phyloP scores from a whole-genome alignment of 2,329 filamentous ascomycete genomes.

The Xylaria hypoxylon region DNA sequence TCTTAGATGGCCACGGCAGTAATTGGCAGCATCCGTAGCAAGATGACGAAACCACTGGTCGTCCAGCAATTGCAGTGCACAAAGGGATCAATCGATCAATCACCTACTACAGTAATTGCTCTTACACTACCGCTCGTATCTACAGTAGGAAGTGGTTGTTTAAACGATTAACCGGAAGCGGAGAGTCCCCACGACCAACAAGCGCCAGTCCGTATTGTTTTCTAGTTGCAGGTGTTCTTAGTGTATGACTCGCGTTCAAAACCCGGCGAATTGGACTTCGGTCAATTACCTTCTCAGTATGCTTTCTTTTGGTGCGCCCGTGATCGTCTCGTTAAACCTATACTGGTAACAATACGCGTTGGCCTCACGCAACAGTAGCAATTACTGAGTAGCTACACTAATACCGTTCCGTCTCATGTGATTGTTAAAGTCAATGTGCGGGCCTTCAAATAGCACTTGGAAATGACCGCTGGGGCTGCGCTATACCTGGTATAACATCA shows the following conservation, averaged over 20 bases:
- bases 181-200: slow-evolving; percentile 21
- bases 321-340: slow-evolving; percentile 11
- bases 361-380: background rate
- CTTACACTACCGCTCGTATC: background rate
- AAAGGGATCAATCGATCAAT: background rate
- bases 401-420: slow-evolving; percentile 16
- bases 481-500: background rate
- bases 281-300: background rate
- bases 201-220: slow-evolving; percentile 11
- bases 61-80: slow-evolving; percentile 18
- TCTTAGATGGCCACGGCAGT: slow-evolving; percentile 11
- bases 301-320: slow-evolving; percentile 4
- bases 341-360: background rate
- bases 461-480: background rate
- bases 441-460: background rate
- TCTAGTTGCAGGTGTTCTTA: slow-evolving; percentile 19
- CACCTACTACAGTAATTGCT: background rate
- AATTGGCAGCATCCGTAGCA: background rate
- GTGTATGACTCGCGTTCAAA: slow-evolving; percentile 20
- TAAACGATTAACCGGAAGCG: slow-evolving; percentile 31
- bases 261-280: slow-evolving; percentile 14
- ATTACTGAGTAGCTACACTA: background rate
- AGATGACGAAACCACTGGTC: slow-evolving; percentile 10
- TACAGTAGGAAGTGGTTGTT: background rate
- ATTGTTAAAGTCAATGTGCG: background rate